These are phyloP conservation scores for Tephrocybe sp. DNA, from an alignment of 768 basidiomycete species.

Conservation along the genomic window DNA sequence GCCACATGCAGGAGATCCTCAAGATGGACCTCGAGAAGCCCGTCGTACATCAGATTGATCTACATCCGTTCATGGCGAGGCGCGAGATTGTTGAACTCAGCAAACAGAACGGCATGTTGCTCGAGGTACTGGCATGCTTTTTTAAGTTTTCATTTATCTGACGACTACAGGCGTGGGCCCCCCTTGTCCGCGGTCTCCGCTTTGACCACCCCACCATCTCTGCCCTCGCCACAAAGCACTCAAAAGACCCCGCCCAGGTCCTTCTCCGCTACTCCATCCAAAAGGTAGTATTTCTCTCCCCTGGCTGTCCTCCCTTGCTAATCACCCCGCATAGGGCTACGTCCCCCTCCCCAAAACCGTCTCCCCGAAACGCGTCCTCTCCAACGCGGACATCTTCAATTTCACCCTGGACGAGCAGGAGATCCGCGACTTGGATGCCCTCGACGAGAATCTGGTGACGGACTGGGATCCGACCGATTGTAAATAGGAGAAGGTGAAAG, in stretches of 20 bases:
- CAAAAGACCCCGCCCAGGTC: slow-evolving; percentile 57
- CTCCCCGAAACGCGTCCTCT: slow-evolving; percentile 48
- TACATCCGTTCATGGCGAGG: slow-evolving; percentile 73
- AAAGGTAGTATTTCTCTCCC: slow-evolving; percentile 43
- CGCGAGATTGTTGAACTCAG: slow-evolving; percentile 62
- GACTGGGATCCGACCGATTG: slow-evolving; percentile 42
- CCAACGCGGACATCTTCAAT: slow-evolving; percentile 64
- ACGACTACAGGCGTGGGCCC: slow-evolving; percentile 64
- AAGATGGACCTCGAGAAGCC: slow-evolving; percentile 49
- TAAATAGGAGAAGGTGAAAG: too few relatives aligned
- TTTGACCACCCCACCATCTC: slow-evolving; percentile 62
- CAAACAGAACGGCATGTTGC: slow-evolving; percentile 51
- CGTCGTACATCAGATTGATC: slow-evolving; percentile 62
- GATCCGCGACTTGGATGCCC: slow-evolving; percentile 46
- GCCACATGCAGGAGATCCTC: slow-evolving; percentile 56
- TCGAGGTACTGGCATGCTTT: slow-evolving; percentile 54
- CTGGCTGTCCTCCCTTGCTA: not conserved
- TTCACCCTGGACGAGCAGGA: slow-evolving; percentile 56
- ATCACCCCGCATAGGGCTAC: slow-evolving; percentile 39
- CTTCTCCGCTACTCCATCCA: slow-evolving; percentile 78
- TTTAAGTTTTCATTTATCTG: not conserved
- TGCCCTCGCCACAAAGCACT: slow-evolving; percentile 51
- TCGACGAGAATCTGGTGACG: slow-evolving; percentile 55
- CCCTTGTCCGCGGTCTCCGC: slow-evolving; percentile 64
- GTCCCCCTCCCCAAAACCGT: slow-evolving; percentile 68